phyloP scores from a whole-genome alignment of 768 basidiomycete species.

The Lepiota brunneoincarnata region DNA sequence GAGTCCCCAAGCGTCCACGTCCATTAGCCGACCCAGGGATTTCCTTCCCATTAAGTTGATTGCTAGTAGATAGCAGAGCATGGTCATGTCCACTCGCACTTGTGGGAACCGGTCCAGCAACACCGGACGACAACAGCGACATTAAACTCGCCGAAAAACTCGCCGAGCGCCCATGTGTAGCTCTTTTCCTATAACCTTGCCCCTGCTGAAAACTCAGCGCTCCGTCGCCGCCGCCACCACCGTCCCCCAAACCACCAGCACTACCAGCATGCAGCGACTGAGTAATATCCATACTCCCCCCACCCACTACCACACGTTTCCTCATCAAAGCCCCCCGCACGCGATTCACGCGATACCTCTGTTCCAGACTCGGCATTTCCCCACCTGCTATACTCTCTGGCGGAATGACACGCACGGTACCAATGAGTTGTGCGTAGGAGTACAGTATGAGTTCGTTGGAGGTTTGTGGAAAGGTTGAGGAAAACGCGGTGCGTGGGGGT shows the following conservation, averaged over 20 bases:
- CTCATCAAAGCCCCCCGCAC: conserved; percentile 47
- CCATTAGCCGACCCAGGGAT: conserved; percentile 9
- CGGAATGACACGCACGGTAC: conserved; percentile 60
- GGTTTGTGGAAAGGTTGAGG: conserved; percentile 42
- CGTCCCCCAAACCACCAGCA: neutral
- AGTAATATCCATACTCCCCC: conserved; percentile 80
- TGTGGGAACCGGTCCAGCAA: neutral
- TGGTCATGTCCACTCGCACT: neutral
- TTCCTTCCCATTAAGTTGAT: neutral
- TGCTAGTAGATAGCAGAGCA: neutral
- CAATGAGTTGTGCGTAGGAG: conserved; percentile 79
- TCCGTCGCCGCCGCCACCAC: neutral
- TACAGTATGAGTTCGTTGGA: conserved; percentile 76
- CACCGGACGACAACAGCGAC: conserved; percentile 11
- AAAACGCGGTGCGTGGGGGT: conserved; percentile 40
- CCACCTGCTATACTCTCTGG: conserved; percentile 21
- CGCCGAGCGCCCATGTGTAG: conserved; percentile 2
- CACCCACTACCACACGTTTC: conserved; percentile 49
- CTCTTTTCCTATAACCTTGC: neutral
- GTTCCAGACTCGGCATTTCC: conserved; percentile 37
- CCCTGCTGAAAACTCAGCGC: neutral
- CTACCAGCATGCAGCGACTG: conserved; percentile 28
- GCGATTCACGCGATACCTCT: conserved; percentile 39
- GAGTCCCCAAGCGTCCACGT: conserved; percentile 19
- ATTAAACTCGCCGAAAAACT: conserved; percentile 12